These are phyloP conservation scores for Teunomyces gatunensis DNA, from an alignment of 805 yeast genomes.

Conservation along the genomic window DNA sequence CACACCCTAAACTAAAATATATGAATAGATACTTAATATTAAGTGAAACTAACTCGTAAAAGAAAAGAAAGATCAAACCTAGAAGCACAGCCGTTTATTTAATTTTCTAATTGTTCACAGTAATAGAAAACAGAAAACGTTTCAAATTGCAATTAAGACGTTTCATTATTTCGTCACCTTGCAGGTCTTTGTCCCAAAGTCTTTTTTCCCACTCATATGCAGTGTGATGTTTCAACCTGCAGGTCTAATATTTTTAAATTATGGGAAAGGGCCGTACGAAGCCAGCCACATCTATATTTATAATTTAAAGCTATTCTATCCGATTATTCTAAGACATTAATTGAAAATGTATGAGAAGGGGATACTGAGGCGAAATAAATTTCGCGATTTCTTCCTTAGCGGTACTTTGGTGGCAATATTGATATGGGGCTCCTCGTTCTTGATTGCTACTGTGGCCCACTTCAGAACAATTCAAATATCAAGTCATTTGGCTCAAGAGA, in stretches of 20 bases:
- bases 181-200: not conserved
- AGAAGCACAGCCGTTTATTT: not conserved
- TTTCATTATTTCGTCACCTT: not conserved
- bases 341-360: slow-evolving; percentile 7
- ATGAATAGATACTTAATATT: not conserved
- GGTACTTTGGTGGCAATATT: slow-evolving; percentile 25
- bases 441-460: slow-evolving; percentile 20
- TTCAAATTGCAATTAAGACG: not conserved
- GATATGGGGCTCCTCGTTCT: slow-evolving; percentile 38
- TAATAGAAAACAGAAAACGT: not conserved
- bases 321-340: not conserved
- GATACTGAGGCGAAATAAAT: slow-evolving; percentile 3
- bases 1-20: not conserved
- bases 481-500: not conserved
- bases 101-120: no score
- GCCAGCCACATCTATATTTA: not conserved
- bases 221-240: not conserved
- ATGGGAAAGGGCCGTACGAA: not conserved
- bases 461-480: slow-evolving; percentile 9
- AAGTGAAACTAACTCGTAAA: no score
- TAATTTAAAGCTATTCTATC: no score
- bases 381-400: slow-evolving; percentile 8
- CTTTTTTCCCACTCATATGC: not conserved
- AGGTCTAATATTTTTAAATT: not conserved
- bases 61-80: no score